Evolutionary conservation across 2,329 filamentous ascomycete genomes (phyloP), one percentile per base, ranked within the genome.

Genomic region (Clathrospora elynae): DNA sequence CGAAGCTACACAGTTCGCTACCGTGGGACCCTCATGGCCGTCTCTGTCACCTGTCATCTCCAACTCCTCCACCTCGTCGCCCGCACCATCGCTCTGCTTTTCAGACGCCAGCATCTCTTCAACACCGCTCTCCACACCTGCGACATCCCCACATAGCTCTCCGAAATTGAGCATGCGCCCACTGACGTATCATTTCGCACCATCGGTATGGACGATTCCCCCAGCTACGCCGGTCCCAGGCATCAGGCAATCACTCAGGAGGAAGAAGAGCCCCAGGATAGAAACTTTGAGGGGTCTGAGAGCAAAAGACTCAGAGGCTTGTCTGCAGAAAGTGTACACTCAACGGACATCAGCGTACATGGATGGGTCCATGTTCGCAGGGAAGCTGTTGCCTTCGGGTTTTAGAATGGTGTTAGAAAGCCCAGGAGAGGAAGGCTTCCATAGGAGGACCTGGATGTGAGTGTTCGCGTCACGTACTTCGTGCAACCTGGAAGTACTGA

Each of bases 281-380:
- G 62, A 66, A 20, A 65, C 55, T 0, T 37, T 71, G 30, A 61
- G 68, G 18, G 56, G 57, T 18, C 35, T 71, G 13, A 42, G 68
- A 38, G 62, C 56, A 5, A 68, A 64, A 39, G 62, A 67, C 22
- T 66, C 61, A 3, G 68, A 70, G 10, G 60, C 61, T 7, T 66
- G 62, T 39, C 42, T 71, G 45, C 62, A 66, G 47, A 49, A 37
- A 16, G 44, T 59, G 4, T 70, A 62, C 37, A 61, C 69, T 35
- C 52, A 60, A 22, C 60, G 58, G 47, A 55, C 63, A 12, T 55
- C 51, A 8, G 57, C 55, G 18, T 68, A 69, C 35, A 35, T 70
- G 30, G 13, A 29, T 24, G n/a, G 25, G 14, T 13, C 14, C 26
- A 19, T 28, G 11, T 5, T 23, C 13, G 5, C 20, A 33, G 12